Evolutionary conservation across 2,329 filamentous ascomycete species (phyloP), one percentile per base, ranked within the genome.

Genomic region (Coniella lustricola): DNA sequence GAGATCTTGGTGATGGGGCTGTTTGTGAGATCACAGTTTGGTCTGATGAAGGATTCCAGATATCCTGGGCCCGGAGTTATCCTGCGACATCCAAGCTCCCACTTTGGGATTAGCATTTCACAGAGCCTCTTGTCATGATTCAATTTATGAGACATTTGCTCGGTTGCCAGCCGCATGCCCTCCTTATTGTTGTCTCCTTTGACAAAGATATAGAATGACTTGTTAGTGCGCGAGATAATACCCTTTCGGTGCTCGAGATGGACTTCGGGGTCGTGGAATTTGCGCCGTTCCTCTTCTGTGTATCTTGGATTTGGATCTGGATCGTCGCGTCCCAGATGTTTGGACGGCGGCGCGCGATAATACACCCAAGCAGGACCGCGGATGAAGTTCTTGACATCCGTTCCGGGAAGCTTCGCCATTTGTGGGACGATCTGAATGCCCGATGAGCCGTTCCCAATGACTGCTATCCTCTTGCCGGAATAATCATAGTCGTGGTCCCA

Each of bases 171-270:
- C 51, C 41, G 44, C 37, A 31, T 48, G 33, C 35, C 53, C 54
- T 29, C 53, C 54, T 21, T 46, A 33, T 36, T 52, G 51, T 49
- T 4, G 17, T 13, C 14, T 3, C 14, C 36, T 20, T 55, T 57
- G 33, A 51, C 39, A 34, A 67, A 71, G 4, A 66, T 59, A 44
- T 75, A 69, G 4, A 75, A 63, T 1, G 58, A 60, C 44, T 59
- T 62, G 20, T 63, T 63, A 0, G 59, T 60, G 4, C 51, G 21
- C 16, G 49, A 50, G 18, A 51, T 48, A 37, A 55, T 55, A 4
- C 63, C 64, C 48, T 71, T 75, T 16, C 74, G 67, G 49, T 75
- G 75, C 8, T 65, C 55, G 1, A 78, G 60, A 55, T 81, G 82
- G 13, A 62, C 68, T 10, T 72, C 65, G 0, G 78, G 76, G 50